phyloP scores from a whole-genome alignment of 148 eudicot genomes.

The Oxyria digyna region DNA sequence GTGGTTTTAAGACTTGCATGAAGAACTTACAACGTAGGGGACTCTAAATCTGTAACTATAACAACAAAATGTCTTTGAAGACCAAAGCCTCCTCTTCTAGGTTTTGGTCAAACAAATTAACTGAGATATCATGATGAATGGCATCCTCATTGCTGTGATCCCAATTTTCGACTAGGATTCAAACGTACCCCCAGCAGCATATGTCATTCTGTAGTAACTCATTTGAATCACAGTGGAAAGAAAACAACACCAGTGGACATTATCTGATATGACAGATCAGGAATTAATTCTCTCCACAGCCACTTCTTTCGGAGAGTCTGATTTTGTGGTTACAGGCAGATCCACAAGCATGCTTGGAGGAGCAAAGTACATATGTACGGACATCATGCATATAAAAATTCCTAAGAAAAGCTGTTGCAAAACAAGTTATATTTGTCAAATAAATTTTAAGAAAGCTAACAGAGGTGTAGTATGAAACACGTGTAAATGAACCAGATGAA shows the following conservation, averaged over 20 bases:
- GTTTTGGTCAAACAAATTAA: not conserved
- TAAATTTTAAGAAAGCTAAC: not conserved
- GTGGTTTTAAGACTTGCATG: not conserved
- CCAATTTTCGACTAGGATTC: not conserved
- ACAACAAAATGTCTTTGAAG: not conserved
- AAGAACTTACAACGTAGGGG: not conserved
- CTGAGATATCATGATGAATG: not conserved
- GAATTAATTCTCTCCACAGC: slow-evolving; percentile 48
- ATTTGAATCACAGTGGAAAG: not conserved
- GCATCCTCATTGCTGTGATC: not conserved
- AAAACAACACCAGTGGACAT: not conserved
- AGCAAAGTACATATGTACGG: slow-evolving; percentile 86
- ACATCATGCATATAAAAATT: slow-evolving; percentile 93
- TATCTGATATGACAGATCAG: slow-evolving; percentile 13
- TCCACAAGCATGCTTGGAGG: slow-evolving; percentile 76
- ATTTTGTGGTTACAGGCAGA: slow-evolving; percentile 35
- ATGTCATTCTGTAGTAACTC: not conserved
- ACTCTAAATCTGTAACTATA: not conserved
- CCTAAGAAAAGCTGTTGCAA: slow-evolving; percentile 83
- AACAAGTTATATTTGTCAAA: not conserved
- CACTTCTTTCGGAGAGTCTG: slow-evolving; percentile 34
- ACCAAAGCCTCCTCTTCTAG: not conserved
- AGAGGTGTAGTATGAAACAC: not conserved
- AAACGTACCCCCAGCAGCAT: not conserved
- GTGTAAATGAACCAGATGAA: not conserved